Evolutionary conservation across 495 filamentous ascomycete genomes (phyloP).

Genomic region (Hyphodiscus hymeniophilus): DNA sequence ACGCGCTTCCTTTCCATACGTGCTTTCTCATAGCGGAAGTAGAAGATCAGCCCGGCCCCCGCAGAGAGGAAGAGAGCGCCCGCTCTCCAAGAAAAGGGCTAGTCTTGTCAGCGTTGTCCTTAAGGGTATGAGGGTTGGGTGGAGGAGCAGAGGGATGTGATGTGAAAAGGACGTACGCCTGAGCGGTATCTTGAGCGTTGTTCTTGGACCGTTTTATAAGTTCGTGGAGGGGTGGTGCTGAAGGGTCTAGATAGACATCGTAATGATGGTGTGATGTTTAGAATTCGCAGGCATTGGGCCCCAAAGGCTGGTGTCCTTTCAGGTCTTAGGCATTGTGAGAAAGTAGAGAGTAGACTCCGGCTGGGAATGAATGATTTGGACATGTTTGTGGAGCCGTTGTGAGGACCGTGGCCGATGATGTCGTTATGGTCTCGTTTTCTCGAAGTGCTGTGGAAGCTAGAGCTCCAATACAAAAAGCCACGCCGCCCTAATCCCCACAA

Average conservation of each 20-base stretch:
- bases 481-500: not conserved
- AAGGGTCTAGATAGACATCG: not conserved
- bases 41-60: slow-evolving; percentile 68
- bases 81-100: slow-evolving; percentile 89
- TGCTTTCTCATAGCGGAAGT: slow-evolving; percentile 86
- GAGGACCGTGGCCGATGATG: not conserved
- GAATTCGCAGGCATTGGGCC: slow-evolving; percentile 6
- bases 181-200: slow-evolving; percentile 43
- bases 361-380: slow-evolving; percentile 16
- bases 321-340: slow-evolving; percentile 6
- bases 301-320: not conserved
- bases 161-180: slow-evolving; percentile 33
- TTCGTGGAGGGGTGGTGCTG: slow-evolving; percentile 19
- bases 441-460: not conserved
- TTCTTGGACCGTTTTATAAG: slow-evolving; percentile 46
- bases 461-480: not conserved
- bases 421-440: no score
- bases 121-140: not conserved
- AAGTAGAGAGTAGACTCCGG: slow-evolving; percentile 11
- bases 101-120: not conserved
- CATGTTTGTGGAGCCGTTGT: slow-evolving; percentile 16
- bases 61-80: slow-evolving; percentile 77
- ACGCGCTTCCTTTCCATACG: slow-evolving; percentile 79
- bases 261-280: not conserved
- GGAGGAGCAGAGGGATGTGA: not conserved